Percentiles rank a stretch among this genome's conserved stretches.
Evolutionary conservation across 2,329 filamentous ascomycete species (phyloP).

Genomic region (Ambrosiella xylebori): DNA sequence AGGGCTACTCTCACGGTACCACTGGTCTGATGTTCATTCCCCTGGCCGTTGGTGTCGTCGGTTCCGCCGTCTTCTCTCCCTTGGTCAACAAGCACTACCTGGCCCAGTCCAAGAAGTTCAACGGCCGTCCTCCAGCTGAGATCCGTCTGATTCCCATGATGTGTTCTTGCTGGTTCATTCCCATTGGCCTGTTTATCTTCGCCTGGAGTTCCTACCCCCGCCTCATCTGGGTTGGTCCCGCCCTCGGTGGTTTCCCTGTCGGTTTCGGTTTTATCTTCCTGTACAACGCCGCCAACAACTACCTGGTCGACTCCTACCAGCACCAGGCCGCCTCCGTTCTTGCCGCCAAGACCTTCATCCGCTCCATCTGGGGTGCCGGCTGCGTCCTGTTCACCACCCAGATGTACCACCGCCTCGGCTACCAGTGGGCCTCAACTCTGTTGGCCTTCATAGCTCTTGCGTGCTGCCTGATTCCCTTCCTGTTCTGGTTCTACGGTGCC

Average conservation of each 20-base stretch:
- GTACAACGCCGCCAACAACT: constrained; percentile 65
- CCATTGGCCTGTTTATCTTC: constrained; percentile 40
- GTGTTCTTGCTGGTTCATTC: constrained; percentile 54
- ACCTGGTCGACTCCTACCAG: constrained; percentile 47
- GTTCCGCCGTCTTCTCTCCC: constrained; percentile 49
- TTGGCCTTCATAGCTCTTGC: constrained; percentile 57
- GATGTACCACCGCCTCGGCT: constrained; percentile 56
- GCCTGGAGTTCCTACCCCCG: constrained; percentile 45
- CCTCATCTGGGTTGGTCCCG: constrained; percentile 54
- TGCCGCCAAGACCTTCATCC: constrained; percentile 65
- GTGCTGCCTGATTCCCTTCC: constrained; percentile 67
- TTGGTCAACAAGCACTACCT: constrained; percentile 72
- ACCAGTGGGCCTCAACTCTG: constrained; percentile 60
- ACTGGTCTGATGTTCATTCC: constrained; percentile 83
- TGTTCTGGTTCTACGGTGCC: constrained; percentile 66
- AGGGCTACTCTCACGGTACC: constrained; percentile 55
- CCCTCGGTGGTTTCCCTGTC: constrained; percentile 52
- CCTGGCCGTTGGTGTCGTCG: constrained; percentile 51
- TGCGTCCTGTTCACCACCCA: constrained; percentile 67
- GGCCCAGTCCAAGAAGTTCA: constrained; percentile 39
- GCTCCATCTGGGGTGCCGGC: constrained; percentile 63
- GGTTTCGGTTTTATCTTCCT: constrained; percentile 73
- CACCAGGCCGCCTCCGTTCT: constrained; percentile 65
- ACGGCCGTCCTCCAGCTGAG: constrained; percentile 62
- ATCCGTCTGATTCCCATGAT: constrained; percentile 70